Evolutionary conservation across 2,329 filamentous ascomycete genomes (phyloP).

Genomic region (Hymenoscyphus repandus): DNA sequence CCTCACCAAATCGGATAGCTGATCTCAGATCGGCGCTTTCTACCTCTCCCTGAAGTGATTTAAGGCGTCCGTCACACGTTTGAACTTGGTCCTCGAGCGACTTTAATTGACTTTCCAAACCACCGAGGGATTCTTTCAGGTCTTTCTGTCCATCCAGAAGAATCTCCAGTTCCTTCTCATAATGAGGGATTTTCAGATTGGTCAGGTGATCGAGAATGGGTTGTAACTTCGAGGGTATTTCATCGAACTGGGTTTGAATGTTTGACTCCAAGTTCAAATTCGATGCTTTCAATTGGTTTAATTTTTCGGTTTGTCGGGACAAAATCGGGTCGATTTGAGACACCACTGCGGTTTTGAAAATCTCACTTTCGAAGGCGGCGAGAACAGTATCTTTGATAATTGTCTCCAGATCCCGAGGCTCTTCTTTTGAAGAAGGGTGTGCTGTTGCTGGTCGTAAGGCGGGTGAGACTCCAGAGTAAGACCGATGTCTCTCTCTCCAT

Average conservation of each 20-base stretch:
- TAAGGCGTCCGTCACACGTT: conserved; percentile 13
- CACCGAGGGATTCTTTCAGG: conserved; percentile 11
- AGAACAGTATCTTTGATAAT: conserved; percentile 19
- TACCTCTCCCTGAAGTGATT: conserved; percentile 15
- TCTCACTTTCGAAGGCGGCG: conserved; percentile 18
- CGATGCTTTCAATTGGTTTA: conserved; percentile 19
- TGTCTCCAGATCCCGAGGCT: conserved; percentile 13
- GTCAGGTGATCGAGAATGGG: conserved; percentile 17
- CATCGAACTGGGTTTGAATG: conserved; percentile 14
- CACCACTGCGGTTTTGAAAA: conserved; percentile 19
- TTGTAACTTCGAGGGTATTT: conserved; percentile 12
- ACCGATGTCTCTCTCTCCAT: conserved; percentile 21
- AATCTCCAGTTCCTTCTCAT: conserved; percentile 12
- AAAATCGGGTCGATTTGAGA: conserved; percentile 20
- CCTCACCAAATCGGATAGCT: conserved; percentile 21
- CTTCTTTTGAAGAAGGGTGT: conserved; percentile 3
- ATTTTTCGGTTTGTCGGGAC: conserved; percentile 18
- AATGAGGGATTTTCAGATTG: conserved; percentile 14
- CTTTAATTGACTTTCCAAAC: conserved; percentile 7
- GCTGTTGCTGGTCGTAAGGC: conserved; percentile 2
- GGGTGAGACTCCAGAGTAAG: conserved; percentile 6
- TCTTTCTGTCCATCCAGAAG: conserved; percentile 13
- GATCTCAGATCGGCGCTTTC: conserved; percentile 20
- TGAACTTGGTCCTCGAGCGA: conserved; percentile 7
- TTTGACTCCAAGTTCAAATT: conserved; percentile 21